These are phyloP conservation scores for Diplocarpon rosae DNA, from an alignment of 2,329 filamentous ascomycete species.

Conservation along the genomic window DNA sequence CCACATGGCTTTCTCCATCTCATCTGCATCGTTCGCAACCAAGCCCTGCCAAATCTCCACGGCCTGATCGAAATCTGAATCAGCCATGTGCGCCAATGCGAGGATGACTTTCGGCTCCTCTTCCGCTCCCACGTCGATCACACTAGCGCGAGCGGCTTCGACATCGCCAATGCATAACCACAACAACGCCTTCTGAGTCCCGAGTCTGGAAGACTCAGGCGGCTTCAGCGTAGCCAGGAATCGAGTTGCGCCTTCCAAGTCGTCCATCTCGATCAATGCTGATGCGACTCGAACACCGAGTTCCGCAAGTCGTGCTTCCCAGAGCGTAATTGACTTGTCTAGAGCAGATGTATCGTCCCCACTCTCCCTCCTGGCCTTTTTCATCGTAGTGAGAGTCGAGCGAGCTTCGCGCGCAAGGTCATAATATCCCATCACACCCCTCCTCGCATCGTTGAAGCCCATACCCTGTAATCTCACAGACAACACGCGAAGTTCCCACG, in stretches of 20 bases:
- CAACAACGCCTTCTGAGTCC: constrained; percentile 50
- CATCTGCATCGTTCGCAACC: constrained; percentile 28
- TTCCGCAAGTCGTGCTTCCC: constrained; percentile 63
- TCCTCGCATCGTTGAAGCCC: constrained; percentile 72
- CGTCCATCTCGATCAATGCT: constrained; percentile 75
- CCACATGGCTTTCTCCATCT: constrained; percentile 54
- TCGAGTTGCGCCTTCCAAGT: constrained; percentile 65
- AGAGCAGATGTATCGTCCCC: not conserved
- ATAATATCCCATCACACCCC: constrained; percentile 83
- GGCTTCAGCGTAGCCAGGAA: constrained; percentile 52
- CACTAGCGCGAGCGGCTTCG: constrained; percentile 48
- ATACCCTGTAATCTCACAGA: constrained; percentile 76
- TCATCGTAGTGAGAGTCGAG: constrained; percentile 41
- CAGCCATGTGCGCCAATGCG: constrained; percentile 67
- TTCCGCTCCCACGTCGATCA: constrained; percentile 25
- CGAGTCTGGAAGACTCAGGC: constrained; percentile 22
- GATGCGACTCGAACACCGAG: constrained; percentile 58
- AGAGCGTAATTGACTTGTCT: constrained; percentile 42
- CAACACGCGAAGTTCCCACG: constrained; percentile 78
- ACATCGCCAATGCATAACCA: constrained; percentile 73
- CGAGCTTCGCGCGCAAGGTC: constrained; percentile 75
- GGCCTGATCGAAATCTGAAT: constrained; percentile 60
- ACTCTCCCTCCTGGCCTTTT: constrained; percentile 15
- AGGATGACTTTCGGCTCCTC: constrained; percentile 38
- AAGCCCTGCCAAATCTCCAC: constrained; percentile 48